Evolutionary conservation across 176 grass and related monocot genomes (phyloP).

Genomic region (Carex cristatella): DNA sequence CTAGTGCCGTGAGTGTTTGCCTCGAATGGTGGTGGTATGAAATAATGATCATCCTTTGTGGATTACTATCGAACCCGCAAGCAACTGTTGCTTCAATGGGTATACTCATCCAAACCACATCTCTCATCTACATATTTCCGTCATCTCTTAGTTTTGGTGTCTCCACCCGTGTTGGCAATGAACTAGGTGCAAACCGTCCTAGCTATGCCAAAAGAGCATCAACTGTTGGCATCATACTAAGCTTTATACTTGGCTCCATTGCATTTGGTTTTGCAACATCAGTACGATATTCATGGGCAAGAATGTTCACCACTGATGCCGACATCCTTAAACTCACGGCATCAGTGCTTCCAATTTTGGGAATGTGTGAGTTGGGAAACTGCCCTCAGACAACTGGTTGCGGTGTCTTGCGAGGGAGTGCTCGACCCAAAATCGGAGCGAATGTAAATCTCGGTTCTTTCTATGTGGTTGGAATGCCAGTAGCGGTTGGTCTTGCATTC

Average conservation of each 20-base stretch:
- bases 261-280: constrained; percentile 29
- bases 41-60: constrained; percentile 19
- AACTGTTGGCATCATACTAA: not conserved
- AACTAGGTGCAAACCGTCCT: constrained; percentile 1
- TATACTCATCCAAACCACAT: constrained; percentile 22
- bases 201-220: not conserved
- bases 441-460: constrained; percentile 1
- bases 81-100: constrained; percentile 1
- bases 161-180: constrained; percentile 21
- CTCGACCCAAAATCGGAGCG: not conserved
- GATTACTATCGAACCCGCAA: not conserved
- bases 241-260: not conserved
- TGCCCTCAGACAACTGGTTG: constrained; percentile 22
- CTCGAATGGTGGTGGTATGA: constrained; percentile 42
- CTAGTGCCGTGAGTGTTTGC: constrained; percentile 43
- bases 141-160: constrained; percentile 21
- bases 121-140: constrained; percentile 11
- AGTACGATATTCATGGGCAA: not conserved
- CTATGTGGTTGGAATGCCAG: constrained; percentile 57
- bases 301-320: constrained; percentile 13
- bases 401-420: constrained; percentile 13
- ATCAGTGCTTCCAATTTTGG: constrained; percentile 18
- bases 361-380: constrained; percentile 27
- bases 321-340: constrained; percentile 9
- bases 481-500: constrained; percentile 65